Evolutionary conservation across 202 grass and related monocot genomes (phyloP).

Genomic region (Bolboschoenoplectus hybrid): DNA sequence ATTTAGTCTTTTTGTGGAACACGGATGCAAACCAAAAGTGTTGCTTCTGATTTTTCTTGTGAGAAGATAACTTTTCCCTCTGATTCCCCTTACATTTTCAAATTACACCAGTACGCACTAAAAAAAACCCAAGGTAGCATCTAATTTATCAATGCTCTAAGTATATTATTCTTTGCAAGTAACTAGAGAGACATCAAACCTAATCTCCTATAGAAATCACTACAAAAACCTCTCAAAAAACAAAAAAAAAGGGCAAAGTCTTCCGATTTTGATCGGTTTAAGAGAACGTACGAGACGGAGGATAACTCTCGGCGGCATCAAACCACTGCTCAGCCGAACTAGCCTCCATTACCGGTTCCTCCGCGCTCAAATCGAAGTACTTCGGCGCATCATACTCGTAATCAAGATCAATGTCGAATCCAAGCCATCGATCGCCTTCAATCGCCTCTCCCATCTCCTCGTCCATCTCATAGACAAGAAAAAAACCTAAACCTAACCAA

Average conservation of each 20-base stretch:
- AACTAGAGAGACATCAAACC: neutral
- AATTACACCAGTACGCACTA: neutral
- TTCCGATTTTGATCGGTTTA: neutral
- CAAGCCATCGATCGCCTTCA: conserved; percentile 43
- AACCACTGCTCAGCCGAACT: conserved; percentile 74
- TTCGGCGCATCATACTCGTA: conserved; percentile 93
- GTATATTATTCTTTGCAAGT: neutral
- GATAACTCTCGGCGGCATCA: conserved; percentile 64
- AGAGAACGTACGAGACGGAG: conserved; percentile 73
- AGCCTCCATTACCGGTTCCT: conserved; percentile 55
- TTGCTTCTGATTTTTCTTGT: too few relatives aligned
- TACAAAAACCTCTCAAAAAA: neutral
- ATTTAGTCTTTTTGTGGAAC: neutral
- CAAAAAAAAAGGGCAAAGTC: neutral
- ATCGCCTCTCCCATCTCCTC: conserved; percentile 30
- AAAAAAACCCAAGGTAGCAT: conserved; percentile 24
- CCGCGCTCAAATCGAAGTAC: conserved; percentile 78
- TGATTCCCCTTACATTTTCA: neutral
- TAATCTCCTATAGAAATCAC: neutral
- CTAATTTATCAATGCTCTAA: conserved; percentile 3
- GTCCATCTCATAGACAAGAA: neutral
- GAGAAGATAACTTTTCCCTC: neutral
- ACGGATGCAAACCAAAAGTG: neutral
- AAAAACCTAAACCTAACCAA: neutral
- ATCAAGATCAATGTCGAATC: conserved; percentile 83